Evolutionary conservation across 768 basidiomycete genomes (phyloP), one percentile per base, ranked within the genome.

Genomic region (Tulasnella sp.): DNA sequence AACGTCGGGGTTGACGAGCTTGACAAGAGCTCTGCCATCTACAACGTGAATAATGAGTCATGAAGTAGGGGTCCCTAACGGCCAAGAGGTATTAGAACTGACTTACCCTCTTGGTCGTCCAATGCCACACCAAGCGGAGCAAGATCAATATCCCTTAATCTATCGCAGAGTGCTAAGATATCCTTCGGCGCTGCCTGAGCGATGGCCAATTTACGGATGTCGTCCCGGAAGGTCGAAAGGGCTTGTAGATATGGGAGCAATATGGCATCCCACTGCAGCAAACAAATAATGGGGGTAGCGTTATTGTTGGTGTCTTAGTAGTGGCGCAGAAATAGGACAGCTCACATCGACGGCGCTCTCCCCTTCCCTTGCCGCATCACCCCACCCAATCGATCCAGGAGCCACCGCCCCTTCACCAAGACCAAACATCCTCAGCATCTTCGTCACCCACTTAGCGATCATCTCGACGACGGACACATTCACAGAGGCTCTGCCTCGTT

Each of bases 1-100:
- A 59, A 88, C 82, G 11, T 81, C 80, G 1, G 94, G 84, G 41
- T 88, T 75, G 24, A 94, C 88, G 44, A 98, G 77, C 72, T 98
- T 98, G 61, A 96, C 87, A 29, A 97, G 82, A 3, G 95, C 95
- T 67, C 83, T 84, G n/a, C 94, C 94, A 74, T 94, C 93, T 93
- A 64, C 17, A 50, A 27, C 41, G 43, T 58, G 21, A 38, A 60
- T 10, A 48, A 26, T 27, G 41, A n/a, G 49, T 23, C 9, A 41
- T 29, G 29, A 29, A 10, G 34, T 15, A 15, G 15, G 34, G 5
- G 34, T 7, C 15, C 5, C 34, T 38, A 38, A 15, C 34, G 34
- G 34, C 34, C 7, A 38, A 38, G 15, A 7, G 34, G 34, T 5
- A 15, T 38, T 15, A 23, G 19, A 17, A 53, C 30, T 8, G 9